A percentile compares a stretch with the other conserved stretches of the same genome.
Conservation (phyloP, 2,329 filamentous ascomycete species). For the Capronia epimyces region DNA sequence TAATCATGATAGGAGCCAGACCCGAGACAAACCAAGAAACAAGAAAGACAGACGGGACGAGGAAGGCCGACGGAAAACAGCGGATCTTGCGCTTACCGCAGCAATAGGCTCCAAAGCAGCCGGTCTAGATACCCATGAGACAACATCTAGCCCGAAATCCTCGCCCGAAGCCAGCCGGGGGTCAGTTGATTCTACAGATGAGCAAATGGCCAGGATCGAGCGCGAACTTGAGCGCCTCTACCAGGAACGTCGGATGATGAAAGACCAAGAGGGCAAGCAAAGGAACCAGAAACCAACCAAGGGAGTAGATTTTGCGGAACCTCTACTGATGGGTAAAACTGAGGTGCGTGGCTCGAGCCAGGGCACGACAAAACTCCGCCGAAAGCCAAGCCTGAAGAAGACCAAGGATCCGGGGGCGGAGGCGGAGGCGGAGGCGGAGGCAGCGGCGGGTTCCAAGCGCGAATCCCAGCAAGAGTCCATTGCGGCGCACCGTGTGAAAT, state of each 20-base stretch:
- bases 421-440: too few species aligned
- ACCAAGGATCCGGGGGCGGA: conserved; percentile 11
- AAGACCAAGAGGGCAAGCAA: conserved; percentile 16
- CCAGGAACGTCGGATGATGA: conserved; percentile 20
- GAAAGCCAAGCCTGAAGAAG: conserved; percentile 32
- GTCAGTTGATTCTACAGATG: conserved; percentile 11
- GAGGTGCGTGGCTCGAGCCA: conserved; percentile 29
- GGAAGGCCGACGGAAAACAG: conserved; percentile 23
- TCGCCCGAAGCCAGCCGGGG: neutral
- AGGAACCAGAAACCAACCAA: conserved; percentile 39
- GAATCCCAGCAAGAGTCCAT: conserved; percentile 29
- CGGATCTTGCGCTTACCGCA: conserved; percentile 4
- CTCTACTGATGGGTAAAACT: conserved; percentile 17
- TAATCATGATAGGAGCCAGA: conserved; percentile 41
- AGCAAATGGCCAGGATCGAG: conserved; percentile 27
- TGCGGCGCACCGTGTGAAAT: conserved; percentile 31
- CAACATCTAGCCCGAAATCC: neutral
- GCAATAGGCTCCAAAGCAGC: neutral
- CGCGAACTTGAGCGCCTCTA: conserved; percentile 26
- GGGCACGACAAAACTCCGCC: conserved; percentile 17
- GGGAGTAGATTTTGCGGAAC: conserved; percentile 40
- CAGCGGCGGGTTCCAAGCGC: conserved; percentile 4
- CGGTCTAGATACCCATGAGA: neutral
- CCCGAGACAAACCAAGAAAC: conserved; percentile 30
- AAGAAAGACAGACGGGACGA: conserved; percentile 27